Evolutionary conservation across 2,329 filamentous ascomycete species (phyloP).

Genomic region (Curvularia verruculosa): DNA sequence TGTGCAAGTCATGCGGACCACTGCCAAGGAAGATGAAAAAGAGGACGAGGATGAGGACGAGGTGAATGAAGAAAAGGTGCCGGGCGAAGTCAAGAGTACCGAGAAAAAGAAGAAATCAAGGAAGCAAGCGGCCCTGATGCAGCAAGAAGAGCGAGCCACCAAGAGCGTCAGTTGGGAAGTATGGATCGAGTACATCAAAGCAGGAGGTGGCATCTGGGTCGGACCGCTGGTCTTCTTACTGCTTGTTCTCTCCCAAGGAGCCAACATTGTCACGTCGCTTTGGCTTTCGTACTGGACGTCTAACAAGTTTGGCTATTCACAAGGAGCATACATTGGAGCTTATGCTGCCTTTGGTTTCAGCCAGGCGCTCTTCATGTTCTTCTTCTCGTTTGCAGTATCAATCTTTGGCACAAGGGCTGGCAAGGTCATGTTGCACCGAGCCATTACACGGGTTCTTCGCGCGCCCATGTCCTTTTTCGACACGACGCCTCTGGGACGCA

Average conservation of each 20-base stretch:
- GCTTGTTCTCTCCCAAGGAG: constrained; percentile 75
- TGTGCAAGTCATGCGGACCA: constrained; percentile 80
- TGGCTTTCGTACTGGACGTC: constrained; percentile 97
- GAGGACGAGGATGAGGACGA: constrained; percentile 55
- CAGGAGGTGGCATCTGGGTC: constrained; percentile 74
- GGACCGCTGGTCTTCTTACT: constrained; percentile 68
- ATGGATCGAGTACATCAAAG: constrained; percentile 76
- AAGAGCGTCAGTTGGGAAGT: constrained; percentile 80
- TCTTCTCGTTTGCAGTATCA: constrained; percentile 79
- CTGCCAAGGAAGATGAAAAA: constrained; percentile 65
- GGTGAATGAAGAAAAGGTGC: constrained; percentile 56
- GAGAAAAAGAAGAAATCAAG: constrained; percentile 51
- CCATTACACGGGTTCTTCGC: constrained; percentile 74
- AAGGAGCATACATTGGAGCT: constrained; percentile 73
- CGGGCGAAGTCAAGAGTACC: constrained; percentile 65
- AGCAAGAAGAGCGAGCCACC: constrained; percentile 72
- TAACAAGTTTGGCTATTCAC: constrained; percentile 70
- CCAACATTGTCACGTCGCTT: constrained; percentile 85
- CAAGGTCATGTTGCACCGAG: constrained; percentile 78
- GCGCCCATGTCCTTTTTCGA: constrained; percentile 91
- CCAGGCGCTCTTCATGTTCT: constrained; percentile 63
- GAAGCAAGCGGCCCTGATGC: constrained; percentile 70
- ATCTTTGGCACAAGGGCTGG: constrained; percentile 81
- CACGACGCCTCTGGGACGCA: constrained; percentile 90
- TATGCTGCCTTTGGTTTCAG: constrained; percentile 21